Percentiles rank a stretch among this genome's conserved stretches.
These are phyloP conservation scores for Fusarium xylarioides DNA, from an alignment of 2,329 filamentous ascomycete genomes.

Conservation along the genomic window DNA sequence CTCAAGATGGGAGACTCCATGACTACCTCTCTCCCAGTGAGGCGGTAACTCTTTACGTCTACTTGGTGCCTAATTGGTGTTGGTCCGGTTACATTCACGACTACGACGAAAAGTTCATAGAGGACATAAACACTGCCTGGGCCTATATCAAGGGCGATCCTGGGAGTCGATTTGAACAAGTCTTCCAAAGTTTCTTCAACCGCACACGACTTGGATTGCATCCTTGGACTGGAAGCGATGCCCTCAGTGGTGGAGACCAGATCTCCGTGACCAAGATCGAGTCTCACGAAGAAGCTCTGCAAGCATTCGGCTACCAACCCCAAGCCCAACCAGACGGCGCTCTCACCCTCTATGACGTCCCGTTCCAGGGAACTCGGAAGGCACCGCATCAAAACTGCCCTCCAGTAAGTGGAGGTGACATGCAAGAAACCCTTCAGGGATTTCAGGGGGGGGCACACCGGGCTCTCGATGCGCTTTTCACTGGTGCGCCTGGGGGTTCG, in stretches of 20 bases:
- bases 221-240: not conserved
- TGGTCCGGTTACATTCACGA: not conserved
- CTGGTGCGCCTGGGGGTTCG: too few relatives aligned
- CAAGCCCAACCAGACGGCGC: not conserved
- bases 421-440: not conserved
- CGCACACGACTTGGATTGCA: constrained; percentile 1
- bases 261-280: not conserved
- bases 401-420: not conserved
- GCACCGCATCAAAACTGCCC: not conserved
- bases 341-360: not conserved
- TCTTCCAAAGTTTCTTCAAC: not conserved
- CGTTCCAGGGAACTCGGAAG: too few relatives aligned
- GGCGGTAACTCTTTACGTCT: constrained; percentile 7
- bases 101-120: not conserved
- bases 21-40: not conserved
- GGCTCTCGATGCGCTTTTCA: too few relatives aligned
- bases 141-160: not conserved
- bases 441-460: not conserved
- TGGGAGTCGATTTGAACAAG: not conserved
- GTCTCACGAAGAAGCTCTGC: not conserved
- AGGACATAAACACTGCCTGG: not conserved
- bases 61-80: not conserved
- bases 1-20: not conserved
- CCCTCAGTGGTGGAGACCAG: not conserved
- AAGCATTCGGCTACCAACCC: not conserved